Percentiles rank a stretch among this genome's conserved stretches.
These are phyloP conservation scores for Cladophialophora psammophila DNA, from an alignment of 2,329 filamentous ascomycete species.

Conservation along the genomic window DNA sequence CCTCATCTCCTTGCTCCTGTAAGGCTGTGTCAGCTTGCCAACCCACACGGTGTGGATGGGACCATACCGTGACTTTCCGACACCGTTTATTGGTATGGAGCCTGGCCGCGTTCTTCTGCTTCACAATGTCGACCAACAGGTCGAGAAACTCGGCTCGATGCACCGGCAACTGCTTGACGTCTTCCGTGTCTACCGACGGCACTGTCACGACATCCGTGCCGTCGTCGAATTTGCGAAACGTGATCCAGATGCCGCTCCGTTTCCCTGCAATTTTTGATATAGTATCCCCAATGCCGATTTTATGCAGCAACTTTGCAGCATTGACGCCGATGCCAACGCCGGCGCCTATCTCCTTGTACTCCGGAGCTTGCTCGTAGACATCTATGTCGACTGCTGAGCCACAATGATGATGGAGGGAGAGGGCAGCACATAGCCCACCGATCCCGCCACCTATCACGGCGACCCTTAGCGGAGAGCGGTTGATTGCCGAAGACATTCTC, in stretches of 20 bases:
- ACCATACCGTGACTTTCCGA: slow-evolving; percentile 25
- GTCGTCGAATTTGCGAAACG: slow-evolving; percentile 48
- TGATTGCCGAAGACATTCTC: slow-evolving; percentile 18
- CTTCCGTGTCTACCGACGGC: slow-evolving; percentile 40
- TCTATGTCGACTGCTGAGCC: slow-evolving; percentile 40
- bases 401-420: slow-evolving; percentile 48
- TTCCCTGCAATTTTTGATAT: slow-evolving; percentile 44
- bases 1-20: slow-evolving; percentile 26
- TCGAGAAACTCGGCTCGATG: slow-evolving; percentile 52
- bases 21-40: slow-evolving; percentile 8
- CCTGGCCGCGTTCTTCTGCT: slow-evolving; percentile 43
- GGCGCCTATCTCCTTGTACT: slow-evolving; percentile 38
- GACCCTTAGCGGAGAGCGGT: slow-evolving; percentile 40
- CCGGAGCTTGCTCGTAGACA: slow-evolving; percentile 40
- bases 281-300: slow-evolving; percentile 46
- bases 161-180: slow-evolving; percentile 22
- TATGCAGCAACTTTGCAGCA: slow-evolving; percentile 32
- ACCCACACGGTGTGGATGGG: neutral
- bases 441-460: slow-evolving; percentile 53
- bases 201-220: slow-evolving; percentile 46
- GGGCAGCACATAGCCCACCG: slow-evolving; percentile 48
- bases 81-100: slow-evolving; percentile 31
- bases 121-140: slow-evolving; percentile 52
- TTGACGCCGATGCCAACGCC: slow-evolving; percentile 36
- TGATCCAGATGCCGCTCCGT: slow-evolving; percentile 45